Percentiles rank a stretch among this genome's conserved stretches.
Evolutionary conservation across 1,139 yeast species (phyloP).

Genomic region (Blastobotrys elegans): DNA sequence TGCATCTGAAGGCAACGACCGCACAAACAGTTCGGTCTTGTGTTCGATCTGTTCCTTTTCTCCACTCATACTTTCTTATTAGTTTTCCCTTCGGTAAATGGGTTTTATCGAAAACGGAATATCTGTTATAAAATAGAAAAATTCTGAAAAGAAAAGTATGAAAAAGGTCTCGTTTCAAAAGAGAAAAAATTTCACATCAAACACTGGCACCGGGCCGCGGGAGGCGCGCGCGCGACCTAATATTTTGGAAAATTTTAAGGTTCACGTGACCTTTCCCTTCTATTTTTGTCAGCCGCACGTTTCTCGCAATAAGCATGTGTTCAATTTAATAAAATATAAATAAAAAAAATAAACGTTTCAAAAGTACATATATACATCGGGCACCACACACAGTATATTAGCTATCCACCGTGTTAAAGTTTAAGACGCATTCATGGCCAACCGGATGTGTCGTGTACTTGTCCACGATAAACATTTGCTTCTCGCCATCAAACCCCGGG

Average conservation of each 20-base stretch:
- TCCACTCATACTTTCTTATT: too few relatives aligned
- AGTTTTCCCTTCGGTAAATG: too few relatives aligned
- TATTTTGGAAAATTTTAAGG: not conserved
- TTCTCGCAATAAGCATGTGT: too few relatives aligned
- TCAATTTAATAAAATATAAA: too few relatives aligned
- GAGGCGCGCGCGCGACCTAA: too few relatives aligned
- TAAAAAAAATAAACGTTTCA: too few relatives aligned
- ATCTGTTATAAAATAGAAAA: not conserved
- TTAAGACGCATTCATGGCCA: conserved; percentile 23
- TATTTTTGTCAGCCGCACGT: not conserved
- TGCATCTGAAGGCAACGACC: conserved; percentile 76
- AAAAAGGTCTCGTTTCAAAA: not conserved
- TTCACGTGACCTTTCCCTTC: not conserved
- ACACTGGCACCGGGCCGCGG: too few relatives aligned
- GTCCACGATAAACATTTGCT: conserved; percentile 33
- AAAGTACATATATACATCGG: too few relatives aligned
- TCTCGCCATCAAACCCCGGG: conserved; percentile 29
- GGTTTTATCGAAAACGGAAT: too few relatives aligned
- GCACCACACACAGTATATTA: too few relatives aligned
- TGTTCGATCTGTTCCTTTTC: not conserved
- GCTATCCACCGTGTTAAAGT: too few relatives aligned
- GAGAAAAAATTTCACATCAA: not conserved
- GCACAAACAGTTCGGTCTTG: conserved; percentile 54
- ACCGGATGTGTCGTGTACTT: conserved; percentile 38
- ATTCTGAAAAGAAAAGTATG: not conserved